Percentiles rank a stretch among this genome's conserved stretches.
Conservation (phyloP, 768 basidiomycete genomes). For the Rhizopogon roseolus region DNA sequence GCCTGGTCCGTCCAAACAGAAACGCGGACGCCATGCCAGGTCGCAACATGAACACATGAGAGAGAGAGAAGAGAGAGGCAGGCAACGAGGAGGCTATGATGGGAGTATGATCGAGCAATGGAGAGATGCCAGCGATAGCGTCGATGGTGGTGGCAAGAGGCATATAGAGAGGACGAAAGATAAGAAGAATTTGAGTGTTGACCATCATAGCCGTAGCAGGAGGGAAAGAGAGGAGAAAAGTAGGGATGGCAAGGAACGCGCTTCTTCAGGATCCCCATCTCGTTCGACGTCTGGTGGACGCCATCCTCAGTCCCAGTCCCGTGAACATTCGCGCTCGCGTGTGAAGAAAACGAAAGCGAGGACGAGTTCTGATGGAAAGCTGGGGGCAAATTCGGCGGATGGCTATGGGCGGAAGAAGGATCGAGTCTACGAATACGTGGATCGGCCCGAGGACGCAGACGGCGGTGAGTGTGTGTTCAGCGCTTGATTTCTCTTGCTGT, state of each 20-base stretch:
- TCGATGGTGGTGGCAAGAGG: background rate
- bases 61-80: background rate
- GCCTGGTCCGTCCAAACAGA: conserved; percentile 6
- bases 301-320: conserved; percentile 6
- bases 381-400: conserved; percentile 18
- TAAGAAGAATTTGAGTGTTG: background rate
- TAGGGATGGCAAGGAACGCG: conserved; percentile 4
- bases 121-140: background rate
- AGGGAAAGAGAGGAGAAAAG: conserved; percentile 4
- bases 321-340: conserved; percentile 5
- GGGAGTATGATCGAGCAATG: background rate
- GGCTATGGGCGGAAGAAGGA: background rate
- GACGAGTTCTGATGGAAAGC: background rate
- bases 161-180: background rate
- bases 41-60: background rate
- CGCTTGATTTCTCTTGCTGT: background rate
- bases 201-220: conserved; percentile 3
- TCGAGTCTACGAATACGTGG: background rate
- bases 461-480: conserved; percentile 15
- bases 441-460: conserved; percentile 9
- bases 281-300: conserved; percentile 6
- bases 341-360: conserved; percentile 9
- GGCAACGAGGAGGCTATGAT: background rate
- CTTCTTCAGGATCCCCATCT: background rate
- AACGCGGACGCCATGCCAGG: background rate